Base-by-base conservation (phyloP, 805 yeast genomes). In the Naumovozyma castellii region DNA sequence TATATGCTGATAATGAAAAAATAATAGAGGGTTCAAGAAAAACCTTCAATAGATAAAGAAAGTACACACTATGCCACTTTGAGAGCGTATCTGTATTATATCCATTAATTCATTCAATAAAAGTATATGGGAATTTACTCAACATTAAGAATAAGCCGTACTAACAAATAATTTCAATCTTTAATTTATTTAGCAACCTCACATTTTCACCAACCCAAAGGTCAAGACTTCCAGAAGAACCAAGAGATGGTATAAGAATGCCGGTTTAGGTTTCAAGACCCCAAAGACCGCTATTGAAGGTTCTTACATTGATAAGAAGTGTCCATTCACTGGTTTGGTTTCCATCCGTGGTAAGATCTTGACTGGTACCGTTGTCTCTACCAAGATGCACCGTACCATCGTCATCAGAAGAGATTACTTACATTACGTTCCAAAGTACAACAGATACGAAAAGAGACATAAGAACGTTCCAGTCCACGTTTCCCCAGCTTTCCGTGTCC, bases 361-460 rank as follows among this genome's bases (percentile, higher is more conserved):
- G 72, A 82, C 96, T 61, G 99, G 99, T 76, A 84, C 95, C 68
- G 99, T 92, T 75, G 96, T 92, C 61, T 92, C 98, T 66, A 88
- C 98, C 81, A 92, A 92, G 80, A 92, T 92, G 98, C 98, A 92
- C 94, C 92, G 99, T 80, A 92, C 99, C 65, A 84, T 92, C 77
- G 83, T 92, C 72, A 84, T 92, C 78, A 88, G 98, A 83, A 90
- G 99, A 78, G 97, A 92, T 70, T 92, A 92, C 94, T 85, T 92
- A 71, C 99, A 92, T 79, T 92, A 86, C 78, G 84, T 92, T 72
- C 95, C 97, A 74, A 92, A 92, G 83, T 92, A 92, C 80, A 92
- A 90, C 95, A 88, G 99, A 84, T 92, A 87, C 85, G 99, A 92
- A 80, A 92, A 92, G 85, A 87, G 99, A 80, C 99, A 92, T 85